Conservation (phyloP, 805 yeast species). For the Lachancea fermentati region DNA sequence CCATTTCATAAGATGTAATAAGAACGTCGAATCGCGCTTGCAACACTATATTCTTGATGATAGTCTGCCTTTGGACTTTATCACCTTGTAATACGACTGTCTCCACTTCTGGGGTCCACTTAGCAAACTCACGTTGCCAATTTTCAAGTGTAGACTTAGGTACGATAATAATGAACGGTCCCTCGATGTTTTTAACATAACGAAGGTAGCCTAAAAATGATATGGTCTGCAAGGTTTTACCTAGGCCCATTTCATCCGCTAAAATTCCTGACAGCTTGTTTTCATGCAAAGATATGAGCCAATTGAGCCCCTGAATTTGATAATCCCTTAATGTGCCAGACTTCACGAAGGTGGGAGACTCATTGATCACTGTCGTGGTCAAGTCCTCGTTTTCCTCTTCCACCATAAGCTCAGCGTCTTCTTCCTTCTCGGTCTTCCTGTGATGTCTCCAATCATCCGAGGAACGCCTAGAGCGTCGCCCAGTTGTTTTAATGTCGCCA, state of each 20-base stretch:
- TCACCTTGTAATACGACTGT: slow-evolving; percentile 83
- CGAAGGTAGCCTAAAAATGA: slow-evolving; percentile 86
- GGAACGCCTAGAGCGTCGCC: slow-evolving; percentile 21
- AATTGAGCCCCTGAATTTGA: slow-evolving; percentile 91
- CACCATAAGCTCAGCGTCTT: slow-evolving; percentile 83
- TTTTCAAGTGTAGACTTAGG: slow-evolving; percentile 95
- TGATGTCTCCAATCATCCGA: slow-evolving; percentile 41
- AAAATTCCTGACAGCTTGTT: slow-evolving; percentile 85
- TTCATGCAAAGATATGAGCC: slow-evolving; percentile 87
- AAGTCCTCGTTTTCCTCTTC: slow-evolving; percentile 56
- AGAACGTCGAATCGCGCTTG: slow-evolving; percentile 83
- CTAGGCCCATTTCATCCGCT: slow-evolving; percentile 98
- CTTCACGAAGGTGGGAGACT: slow-evolving; percentile 71
- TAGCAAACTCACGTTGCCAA: slow-evolving; percentile 91
- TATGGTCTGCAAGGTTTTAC: slow-evolving; percentile 92
- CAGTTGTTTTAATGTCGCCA: slow-evolving; percentile 38
- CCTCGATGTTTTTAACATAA: slow-evolving; percentile 69
- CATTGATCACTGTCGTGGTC: slow-evolving; percentile 69
- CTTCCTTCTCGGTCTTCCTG: slow-evolving; percentile 91
- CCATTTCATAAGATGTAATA: slow-evolving; percentile 90
- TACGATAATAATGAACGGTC: slow-evolving; percentile 87
- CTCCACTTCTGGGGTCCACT: slow-evolving; percentile 94
- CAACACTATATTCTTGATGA: slow-evolving; percentile 55
- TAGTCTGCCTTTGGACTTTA: slow-evolving; percentile 66
- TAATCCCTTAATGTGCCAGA: slow-evolving; percentile 79